These are phyloP conservation scores for Parietichytrium sp. DNA, from an alignment of 108 stramenopile species.

Conservation along the genomic window DNA sequence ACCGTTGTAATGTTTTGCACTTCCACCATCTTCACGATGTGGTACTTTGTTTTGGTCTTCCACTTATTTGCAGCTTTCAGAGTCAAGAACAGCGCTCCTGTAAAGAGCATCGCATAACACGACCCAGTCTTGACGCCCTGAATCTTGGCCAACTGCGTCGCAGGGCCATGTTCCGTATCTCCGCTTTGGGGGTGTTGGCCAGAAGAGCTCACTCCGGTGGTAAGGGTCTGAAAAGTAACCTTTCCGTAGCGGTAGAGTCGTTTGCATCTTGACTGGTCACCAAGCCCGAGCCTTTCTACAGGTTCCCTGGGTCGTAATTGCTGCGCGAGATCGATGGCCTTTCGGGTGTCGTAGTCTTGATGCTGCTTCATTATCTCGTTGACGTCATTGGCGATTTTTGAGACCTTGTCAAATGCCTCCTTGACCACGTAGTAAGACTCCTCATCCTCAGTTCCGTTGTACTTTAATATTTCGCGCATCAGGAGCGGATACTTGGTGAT, in stretches of 20 bases:
- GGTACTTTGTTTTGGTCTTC: slow-evolving; percentile 23
- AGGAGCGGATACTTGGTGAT: slow-evolving; percentile 22
- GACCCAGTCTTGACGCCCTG: background rate
- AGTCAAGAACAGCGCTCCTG: background rate
- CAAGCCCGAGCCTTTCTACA: slow-evolving; percentile 2
- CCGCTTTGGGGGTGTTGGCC: background rate
- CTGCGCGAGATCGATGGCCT: background rate
- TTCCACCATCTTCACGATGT: slow-evolving; percentile 11
- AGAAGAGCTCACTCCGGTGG: background rate
- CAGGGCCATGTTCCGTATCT: background rate
- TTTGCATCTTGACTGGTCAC: background rate
- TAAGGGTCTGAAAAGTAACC: slow-evolving; percentile 35
- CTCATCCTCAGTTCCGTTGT: background rate
- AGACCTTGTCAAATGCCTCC: background rate
- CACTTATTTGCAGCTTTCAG: background rate
- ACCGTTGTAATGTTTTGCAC: background rate
- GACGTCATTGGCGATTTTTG: background rate
- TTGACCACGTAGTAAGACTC: background rate
- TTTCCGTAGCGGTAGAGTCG: background rate
- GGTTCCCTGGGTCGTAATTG: background rate
- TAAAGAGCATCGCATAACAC: slow-evolving; percentile 23
- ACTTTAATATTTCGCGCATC: slow-evolving; percentile 21
- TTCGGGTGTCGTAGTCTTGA: background rate
- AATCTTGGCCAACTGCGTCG: slow-evolving; percentile 21
- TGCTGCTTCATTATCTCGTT: slow-evolving; percentile 29